These are phyloP conservation scores for Suillus fuscotomentosus DNA, from an alignment of 768 basidiomycete species.

Conservation along the genomic window DNA sequence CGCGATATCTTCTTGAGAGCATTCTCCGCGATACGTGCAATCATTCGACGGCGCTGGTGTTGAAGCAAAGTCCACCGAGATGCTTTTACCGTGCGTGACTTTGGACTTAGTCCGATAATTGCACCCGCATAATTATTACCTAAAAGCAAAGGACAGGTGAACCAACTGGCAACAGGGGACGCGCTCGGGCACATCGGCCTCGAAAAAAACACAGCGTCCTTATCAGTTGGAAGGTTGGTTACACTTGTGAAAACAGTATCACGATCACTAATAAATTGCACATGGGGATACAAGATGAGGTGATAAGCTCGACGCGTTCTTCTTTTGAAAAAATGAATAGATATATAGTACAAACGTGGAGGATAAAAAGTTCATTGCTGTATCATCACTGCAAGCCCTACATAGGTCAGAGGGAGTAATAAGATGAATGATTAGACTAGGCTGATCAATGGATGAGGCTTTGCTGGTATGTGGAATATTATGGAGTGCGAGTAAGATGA, in stretches of 20 bases:
- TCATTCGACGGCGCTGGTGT: slow-evolving; percentile 23
- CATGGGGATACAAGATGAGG: neutral
- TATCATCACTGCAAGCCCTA: neutral
- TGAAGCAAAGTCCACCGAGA: neutral
- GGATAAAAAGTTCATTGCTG: neutral
- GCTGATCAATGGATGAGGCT: slow-evolving; percentile 15
- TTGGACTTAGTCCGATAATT: neutral
- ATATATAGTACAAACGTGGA: neutral
- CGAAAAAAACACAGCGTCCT: neutral
- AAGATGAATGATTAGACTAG: slow-evolving; percentile 31
- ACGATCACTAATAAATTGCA: slow-evolving; percentile 1
- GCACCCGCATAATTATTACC: slow-evolving; percentile 4
- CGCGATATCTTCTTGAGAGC: slow-evolving; percentile 37
- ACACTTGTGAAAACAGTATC: neutral
- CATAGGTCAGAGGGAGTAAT: slow-evolving; percentile 19
- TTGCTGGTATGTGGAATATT: slow-evolving; percentile 30
- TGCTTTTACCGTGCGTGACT: neutral
- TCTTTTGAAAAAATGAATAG: neutral
- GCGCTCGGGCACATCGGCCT: neutral
- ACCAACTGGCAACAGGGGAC: neutral
- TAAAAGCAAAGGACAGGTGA: neutral
- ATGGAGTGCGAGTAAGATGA: slow-evolving; percentile 15
- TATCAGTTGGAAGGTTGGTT: neutral
- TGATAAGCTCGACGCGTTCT: neutral
- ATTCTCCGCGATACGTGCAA: slow-evolving; percentile 38